These are phyloP conservation scores for Cyclostephanos invisitatus DNA, from an alignment of 108 stramenopile species.

Conservation along the genomic window DNA sequence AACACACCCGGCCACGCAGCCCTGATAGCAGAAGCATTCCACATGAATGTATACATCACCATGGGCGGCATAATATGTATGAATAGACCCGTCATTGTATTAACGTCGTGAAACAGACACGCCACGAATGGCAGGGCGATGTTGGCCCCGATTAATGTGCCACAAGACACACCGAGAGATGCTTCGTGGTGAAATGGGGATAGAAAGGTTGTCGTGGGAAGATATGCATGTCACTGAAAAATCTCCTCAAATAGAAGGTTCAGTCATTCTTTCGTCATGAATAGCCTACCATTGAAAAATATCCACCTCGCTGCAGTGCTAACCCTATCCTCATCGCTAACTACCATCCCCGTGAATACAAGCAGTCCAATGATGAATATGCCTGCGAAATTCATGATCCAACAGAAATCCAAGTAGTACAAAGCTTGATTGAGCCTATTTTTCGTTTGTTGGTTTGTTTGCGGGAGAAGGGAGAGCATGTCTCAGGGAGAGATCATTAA, in stretches of 20 bases:
- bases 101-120: constrained; percentile 60
- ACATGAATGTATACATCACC: constrained; percentile 57
- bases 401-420: constrained; percentile 59
- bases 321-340: constrained; percentile 1
- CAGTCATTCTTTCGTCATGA: not conserved
- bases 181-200: not conserved
- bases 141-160: constrained; percentile 54
- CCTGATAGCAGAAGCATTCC: constrained; percentile 43
- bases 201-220: not conserved
- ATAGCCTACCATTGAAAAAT: not conserved
- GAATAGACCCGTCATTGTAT: constrained; percentile 54
- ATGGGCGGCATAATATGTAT: constrained; percentile 65
- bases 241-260: no score
- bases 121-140: constrained; percentile 57
- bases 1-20: constrained; percentile 56
- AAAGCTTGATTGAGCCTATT: constrained; percentile 32
- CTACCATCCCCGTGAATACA: not conserved
- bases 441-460: not conserved
- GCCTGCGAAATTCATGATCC: constrained; percentile 50
- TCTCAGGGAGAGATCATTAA: no score
- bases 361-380: constrained; percentile 11
- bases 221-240: not conserved
- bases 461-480: not conserved
- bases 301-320: not conserved
- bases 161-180: constrained; percentile 46